phyloP scores from a whole-genome alignment of 2,329 filamentous ascomycete species.

The Xylaria sp. region DNA sequence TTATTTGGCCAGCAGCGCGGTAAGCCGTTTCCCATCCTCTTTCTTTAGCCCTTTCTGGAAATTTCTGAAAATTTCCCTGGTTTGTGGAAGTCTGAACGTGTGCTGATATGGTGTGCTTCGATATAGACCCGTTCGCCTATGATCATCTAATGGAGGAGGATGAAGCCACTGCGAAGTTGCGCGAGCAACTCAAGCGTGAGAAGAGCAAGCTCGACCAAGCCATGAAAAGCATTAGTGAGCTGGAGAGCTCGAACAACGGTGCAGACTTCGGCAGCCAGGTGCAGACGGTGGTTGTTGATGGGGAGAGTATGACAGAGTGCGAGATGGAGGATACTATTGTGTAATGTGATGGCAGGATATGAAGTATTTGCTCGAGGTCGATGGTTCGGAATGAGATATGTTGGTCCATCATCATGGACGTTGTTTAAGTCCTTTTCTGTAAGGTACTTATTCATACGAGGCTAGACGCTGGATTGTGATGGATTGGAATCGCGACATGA shows the following conservation, averaged over 20 bases:
- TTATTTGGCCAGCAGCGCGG: conserved; percentile 28
- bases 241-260: conserved; percentile 42
- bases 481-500: not conserved
- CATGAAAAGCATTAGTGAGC: conserved; percentile 47
- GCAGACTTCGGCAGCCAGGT: conserved; percentile 16
- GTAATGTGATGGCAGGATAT: not conserved
- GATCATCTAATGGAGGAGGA: conserved; percentile 54
- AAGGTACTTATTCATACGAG: not conserved
- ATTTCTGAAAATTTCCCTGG: not conserved
- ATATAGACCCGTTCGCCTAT: conserved; percentile 40
- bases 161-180: conserved; percentile 43
- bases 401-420: not conserved
- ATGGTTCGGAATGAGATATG: not conserved
- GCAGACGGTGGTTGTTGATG: conserved; percentile 3
- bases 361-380: not conserved
- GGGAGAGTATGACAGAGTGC: conserved; percentile 23
- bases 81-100: not conserved
- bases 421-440: not conserved
- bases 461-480: too few relatives aligned
- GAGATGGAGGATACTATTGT: conserved; percentile 21
- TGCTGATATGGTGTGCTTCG: not conserved
- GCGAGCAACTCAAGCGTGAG: conserved; percentile 47
- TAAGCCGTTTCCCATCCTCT: conserved; percentile 24
- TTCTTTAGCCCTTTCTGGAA: not conserved
- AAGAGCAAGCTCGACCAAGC: conserved; percentile 51